phyloP scores from a whole-genome alignment of 306 rosid species.

The Carpinus fangiana region DNA sequence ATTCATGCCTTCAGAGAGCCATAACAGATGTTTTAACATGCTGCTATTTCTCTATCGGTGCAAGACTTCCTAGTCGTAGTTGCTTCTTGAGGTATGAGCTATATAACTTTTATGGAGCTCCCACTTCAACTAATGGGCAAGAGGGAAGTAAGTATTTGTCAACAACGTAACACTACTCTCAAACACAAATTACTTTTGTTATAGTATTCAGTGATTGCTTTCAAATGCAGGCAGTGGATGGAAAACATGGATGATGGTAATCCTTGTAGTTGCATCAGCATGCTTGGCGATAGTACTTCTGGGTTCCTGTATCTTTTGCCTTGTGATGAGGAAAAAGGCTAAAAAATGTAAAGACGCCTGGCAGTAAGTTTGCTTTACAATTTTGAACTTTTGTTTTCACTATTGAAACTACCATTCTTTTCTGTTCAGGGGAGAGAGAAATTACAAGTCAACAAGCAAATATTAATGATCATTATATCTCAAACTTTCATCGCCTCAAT shows the following conservation, averaged over 20 bases:
- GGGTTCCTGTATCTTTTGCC: conserved; percentile 25
- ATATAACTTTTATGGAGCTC: conserved; percentile 42
- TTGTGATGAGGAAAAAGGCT: not conserved
- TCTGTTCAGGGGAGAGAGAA: conserved; percentile 26
- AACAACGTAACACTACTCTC: not conserved
- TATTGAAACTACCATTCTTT: not conserved
- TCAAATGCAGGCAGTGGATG: conserved; percentile 37
- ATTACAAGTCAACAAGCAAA: not conserved
- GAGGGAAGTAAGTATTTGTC: conserved; percentile 32
- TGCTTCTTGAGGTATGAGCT: conserved; percentile 64
- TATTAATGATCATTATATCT: not conserved
- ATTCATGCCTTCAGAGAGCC: conserved; percentile 47
- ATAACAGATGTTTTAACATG: conserved; percentile 25
- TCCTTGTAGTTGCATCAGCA: conserved; percentile 20
- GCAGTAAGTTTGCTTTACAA: not conserved
- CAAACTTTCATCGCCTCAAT: not conserved
- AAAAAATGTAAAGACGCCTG: not conserved
- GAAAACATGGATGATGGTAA: conserved; percentile 33
- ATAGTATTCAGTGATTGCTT: conserved; percentile 1
- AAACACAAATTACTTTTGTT: not conserved
- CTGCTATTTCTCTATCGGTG: conserved; percentile 55
- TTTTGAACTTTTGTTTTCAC: not conserved
- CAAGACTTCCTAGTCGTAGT: conserved; percentile 55
- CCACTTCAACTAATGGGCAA: conserved; percentile 20
- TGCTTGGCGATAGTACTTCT: conserved; percentile 32